Base-by-base conservation (phyloP, 306 rosid genomes). In the Arachis stenosperma region DNA sequence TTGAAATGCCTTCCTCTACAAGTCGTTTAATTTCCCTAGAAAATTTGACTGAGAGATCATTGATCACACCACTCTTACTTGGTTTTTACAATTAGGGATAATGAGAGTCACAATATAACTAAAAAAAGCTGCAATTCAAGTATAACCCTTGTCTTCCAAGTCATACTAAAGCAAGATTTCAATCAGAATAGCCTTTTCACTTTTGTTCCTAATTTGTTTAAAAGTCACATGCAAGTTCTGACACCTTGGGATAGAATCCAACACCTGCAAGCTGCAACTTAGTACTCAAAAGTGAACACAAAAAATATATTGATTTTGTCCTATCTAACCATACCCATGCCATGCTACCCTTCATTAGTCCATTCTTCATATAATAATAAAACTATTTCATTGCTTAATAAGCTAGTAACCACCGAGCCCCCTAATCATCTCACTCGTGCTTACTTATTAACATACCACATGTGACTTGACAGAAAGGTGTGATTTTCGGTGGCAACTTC, bases 371-470 rank as follows among this genome's bases (percentile, higher is more conserved):
- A 61, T 40, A 53, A 74, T 57, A 73, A 75, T 71, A 82, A 2
- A 33, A 33, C 63, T 72, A 73, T 84, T 84, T 84, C 78, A 84
- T 80, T 84, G 82, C 87, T 84, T 84, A 80, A 84, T 77, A 67
- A 73, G 80, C 82, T 84, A 71, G 87, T 84, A 84, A 84, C 84
- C 84, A 73, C 87, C 74, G 80, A 77, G 65, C 75, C 47, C 69
- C 27, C 67, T 77, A 84, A 84, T 84, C 82, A 84, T 84, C 84
- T 80, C 82, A 69, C 82, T 67, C 79, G 87, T 80, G 87, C 87
- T 47, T 66, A 68, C 56, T 79, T 72, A 60, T 69, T 56, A 73
- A 73, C 84, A 77, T 27, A 39, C 52, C 82, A 84, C 87, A 84
- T 83, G 87, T 75, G 72, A 61, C 50, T 43, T 54, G 72, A 72